Conservation (phyloP, 1,284 basidiomycete species). For the Pyrrhoderma noxium region DNA sequence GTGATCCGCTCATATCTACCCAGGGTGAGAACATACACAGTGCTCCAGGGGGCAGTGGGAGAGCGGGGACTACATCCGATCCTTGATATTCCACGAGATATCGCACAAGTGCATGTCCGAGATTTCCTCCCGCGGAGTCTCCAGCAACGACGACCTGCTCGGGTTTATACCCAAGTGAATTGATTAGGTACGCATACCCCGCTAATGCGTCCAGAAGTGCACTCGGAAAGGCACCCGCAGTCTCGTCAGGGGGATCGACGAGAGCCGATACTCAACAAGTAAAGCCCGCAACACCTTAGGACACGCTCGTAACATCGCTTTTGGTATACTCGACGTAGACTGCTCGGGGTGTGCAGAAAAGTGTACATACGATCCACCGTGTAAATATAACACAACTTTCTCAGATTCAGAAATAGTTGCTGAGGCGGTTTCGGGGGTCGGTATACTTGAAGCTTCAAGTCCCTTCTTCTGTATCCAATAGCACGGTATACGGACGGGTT, state of each 20-base stretch:
- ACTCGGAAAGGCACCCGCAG: conserved; percentile 36
- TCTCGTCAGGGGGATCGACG: conserved; percentile 22
- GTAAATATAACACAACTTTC: conserved; percentile 44
- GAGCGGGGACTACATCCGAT: conserved; percentile 30
- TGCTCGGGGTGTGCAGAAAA: conserved; percentile 39
- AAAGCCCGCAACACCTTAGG: conserved; percentile 27
- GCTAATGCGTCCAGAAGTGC: conserved; percentile 42
- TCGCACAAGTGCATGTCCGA: conserved; percentile 35
- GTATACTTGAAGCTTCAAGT: neutral
- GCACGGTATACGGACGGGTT: conserved; percentile 40
- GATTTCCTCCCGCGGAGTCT: conserved; percentile 49
- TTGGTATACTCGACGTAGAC: conserved; percentile 24
- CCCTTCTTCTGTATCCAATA: conserved; percentile 48
- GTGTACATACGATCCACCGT: conserved; percentile 42
- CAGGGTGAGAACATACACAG: conserved; percentile 55
- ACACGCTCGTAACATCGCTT: conserved; percentile 20
- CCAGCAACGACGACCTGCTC: conserved; percentile 43
- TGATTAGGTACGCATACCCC: conserved; percentile 38
- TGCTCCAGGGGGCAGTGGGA: conserved; percentile 34
- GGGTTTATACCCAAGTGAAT: conserved; percentile 31
- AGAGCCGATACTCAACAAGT: conserved; percentile 30
- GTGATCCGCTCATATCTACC: conserved; percentile 41
- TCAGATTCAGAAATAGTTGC: conserved; percentile 34
- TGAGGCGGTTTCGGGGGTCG: neutral
- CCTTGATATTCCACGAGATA: conserved; percentile 25